phyloP scores from a whole-genome alignment of 1,284 basidiomycete genomes.

The Cryptococcus sp. region DNA sequence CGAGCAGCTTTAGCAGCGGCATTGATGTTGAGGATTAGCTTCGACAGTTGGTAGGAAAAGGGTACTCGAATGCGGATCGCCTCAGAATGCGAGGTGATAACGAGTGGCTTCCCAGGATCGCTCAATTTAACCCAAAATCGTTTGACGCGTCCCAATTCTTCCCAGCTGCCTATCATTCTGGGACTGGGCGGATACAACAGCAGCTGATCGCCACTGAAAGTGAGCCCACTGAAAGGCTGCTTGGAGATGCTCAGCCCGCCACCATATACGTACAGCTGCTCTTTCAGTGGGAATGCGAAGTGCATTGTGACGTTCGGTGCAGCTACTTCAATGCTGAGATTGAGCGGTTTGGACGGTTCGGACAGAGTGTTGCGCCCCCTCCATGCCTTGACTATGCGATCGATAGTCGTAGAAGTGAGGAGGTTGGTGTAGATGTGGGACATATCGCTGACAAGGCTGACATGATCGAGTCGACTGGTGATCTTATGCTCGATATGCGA shows the following conservation, averaged over 20 bases:
- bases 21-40: constrained; percentile 68
- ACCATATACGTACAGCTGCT: constrained; percentile 42
- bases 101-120: constrained; percentile 16
- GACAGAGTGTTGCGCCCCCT: constrained; percentile 16
- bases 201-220: constrained; percentile 47
- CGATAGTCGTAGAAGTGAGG: constrained; percentile 61
- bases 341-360: constrained; percentile 11
- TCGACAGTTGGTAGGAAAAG: constrained; percentile 71
- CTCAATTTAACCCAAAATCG: constrained; percentile 60
- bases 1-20: constrained; percentile 68
- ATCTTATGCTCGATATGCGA: constrained; percentile 26
- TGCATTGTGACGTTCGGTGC: constrained; percentile 39
- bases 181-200: constrained; percentile 57
- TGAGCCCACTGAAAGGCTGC: constrained; percentile 21
- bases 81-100: constrained; percentile 56
- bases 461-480: constrained; percentile 33
- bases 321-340: constrained; percentile 38
- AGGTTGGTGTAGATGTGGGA: constrained; percentile 74
- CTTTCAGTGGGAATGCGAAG: constrained; percentile 48
- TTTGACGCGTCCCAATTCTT: constrained; percentile 71
- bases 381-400: constrained; percentile 19
- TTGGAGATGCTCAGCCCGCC: constrained; percentile 31
- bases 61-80: constrained; percentile 76
- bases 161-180: constrained; percentile 63
- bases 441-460: constrained; percentile 61